Base-by-base conservation (phyloP, 2,329 filamentous ascomycete species). In the Akanthomyces muscarius region DNA sequence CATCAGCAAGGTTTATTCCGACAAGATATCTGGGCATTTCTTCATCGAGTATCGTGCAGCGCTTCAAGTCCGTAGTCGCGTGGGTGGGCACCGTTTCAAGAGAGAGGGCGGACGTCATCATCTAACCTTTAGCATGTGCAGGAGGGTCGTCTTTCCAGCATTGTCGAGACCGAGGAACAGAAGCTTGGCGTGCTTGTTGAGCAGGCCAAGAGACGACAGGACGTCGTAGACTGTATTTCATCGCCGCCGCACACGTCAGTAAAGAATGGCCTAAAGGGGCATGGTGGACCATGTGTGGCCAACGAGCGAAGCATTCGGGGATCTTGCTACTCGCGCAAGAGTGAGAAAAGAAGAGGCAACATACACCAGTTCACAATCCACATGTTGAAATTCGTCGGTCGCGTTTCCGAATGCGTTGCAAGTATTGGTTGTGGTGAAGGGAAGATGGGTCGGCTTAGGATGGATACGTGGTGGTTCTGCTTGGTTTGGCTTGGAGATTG, bases 351-450 rank as follows among this genome's bases (percentile, higher is more conserved):
- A 23, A 23, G 47, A 18, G 5, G 8, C 10, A 61, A 82, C 87
- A 75, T 92, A 96, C 91, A 96, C 92, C 92, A 97, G 86, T 94
- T 92, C 76, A 96, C 80, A 77, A 97, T 90, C 91, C 91, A 96
- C 92, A 97, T 96, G 51, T 55, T 62, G 47, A 42, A 42, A 23
- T 45, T 55, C 18, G 41, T 23, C 42, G 25, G 48, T 53, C 14
- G 50, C 10, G 18, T 5, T 14, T 42, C 21, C 3, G 8, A 18
- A 10, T 10, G 50, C n/a, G 38, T 36, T 23, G 5, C 45, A 18
- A 14, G 16, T 54, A 30, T 47, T 18, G 48, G 41, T 38, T 11
- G 47, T 48, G 48, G 47, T 41, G n/a, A 44, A 60, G 57, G 47
- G 47, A 42, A 11, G 28, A 30, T 25, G 28, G 58, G n/a, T 61